Evolutionary conservation across 2,329 filamentous ascomycete species (phyloP).

Genomic region (Pyrenochaeta sp.): DNA sequence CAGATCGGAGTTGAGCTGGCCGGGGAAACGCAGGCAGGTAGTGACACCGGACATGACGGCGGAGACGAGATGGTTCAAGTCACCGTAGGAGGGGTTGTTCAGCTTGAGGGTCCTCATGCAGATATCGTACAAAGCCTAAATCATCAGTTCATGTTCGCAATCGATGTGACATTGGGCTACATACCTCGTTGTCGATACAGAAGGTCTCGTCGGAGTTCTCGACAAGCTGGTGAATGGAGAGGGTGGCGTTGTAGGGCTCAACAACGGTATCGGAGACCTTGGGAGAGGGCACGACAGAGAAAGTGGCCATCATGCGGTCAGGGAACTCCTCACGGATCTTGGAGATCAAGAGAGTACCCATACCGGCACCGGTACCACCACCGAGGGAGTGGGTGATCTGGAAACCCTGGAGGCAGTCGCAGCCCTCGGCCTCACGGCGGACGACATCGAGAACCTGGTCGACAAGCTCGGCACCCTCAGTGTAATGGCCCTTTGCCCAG

Average conservation of each 20-base stretch:
- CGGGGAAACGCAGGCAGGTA: slow-evolving; percentile 98
- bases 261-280: slow-evolving; percentile 99
- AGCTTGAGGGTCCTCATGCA: slow-evolving; percentile 99
- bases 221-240: slow-evolving; percentile 98
- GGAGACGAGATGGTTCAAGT: slow-evolving; percentile 99
- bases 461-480: slow-evolving; percentile 98
- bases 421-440: slow-evolving; percentile 97
- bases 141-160: slow-evolving; percentile 3
- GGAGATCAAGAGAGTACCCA: slow-evolving; percentile 99
- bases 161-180: not conserved
- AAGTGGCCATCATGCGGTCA: slow-evolving; percentile 99
- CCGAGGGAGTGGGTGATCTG: slow-evolving; percentile 99
- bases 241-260: slow-evolving; percentile 99
- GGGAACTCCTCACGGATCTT: slow-evolving; percentile 99
- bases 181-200: slow-evolving; percentile 98
- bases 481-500: slow-evolving; percentile 99
- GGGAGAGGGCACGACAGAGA: slow-evolving; percentile 97
- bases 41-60: slow-evolving; percentile 99
- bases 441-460: slow-evolving; percentile 98
- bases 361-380: slow-evolving; percentile 99
- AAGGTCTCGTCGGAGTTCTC: slow-evolving; percentile 99
- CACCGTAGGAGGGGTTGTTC: slow-evolving; percentile 96
- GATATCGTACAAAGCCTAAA: slow-evolving; percentile 92
- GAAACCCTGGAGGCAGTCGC: slow-evolving; percentile 99
- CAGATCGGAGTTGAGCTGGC: slow-evolving; percentile 99